Evolutionary conservation across 139 green algal genomes (phyloP), one percentile per base, ranked within the genome.

Genomic region (Chlamydomonas schloesseri): DNA sequence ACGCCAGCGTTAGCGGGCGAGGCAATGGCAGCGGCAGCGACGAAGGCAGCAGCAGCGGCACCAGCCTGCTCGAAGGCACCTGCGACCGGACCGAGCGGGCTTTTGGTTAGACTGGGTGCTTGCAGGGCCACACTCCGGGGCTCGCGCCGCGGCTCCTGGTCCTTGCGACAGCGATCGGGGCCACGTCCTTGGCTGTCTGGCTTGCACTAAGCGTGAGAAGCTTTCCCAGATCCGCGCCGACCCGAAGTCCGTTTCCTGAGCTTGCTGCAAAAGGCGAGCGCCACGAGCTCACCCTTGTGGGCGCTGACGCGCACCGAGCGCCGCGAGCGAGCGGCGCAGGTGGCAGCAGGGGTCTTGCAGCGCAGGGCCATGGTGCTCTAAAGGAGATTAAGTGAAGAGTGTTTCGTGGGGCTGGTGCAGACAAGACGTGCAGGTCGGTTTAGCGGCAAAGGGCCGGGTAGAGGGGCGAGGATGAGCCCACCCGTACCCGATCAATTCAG

Each of bases 301-400:
- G 67, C 65, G 28, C 20, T 57, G 79, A 85, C 79, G 60, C 53
- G 55, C 79, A 85, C 79, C 15, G 47, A 77, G 62, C 47, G 67
- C 47, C 79, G 60, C 47, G 79, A 85, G 79, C 79, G 79, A 37
- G 29, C 37, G 50, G 79, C 79, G 68, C 79, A 37, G 23, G 76
- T 67, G 79, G 79, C 79, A 85, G 50, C 65, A 21, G 79, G 79
- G 33, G 79, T 67, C 79, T 85, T 85, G 79, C 79, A 85, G 79
- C 79, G 79, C 29, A 42, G 24, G 24, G 78, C 64, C 65, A 85
- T 47, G 50, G 79, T 67, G 65, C 76, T 85, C 24, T 46, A 69
- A 26, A 24, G 3, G 6, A 73, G 33, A 26, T 31, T 68, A n/a
- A n/a, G 53, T 5, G 46, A 47, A 67, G 21, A 13, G 65, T 62